phyloP scores from a whole-genome alignment of 306 rosid genomes.

The Pterocarpus santalinus region DNA sequence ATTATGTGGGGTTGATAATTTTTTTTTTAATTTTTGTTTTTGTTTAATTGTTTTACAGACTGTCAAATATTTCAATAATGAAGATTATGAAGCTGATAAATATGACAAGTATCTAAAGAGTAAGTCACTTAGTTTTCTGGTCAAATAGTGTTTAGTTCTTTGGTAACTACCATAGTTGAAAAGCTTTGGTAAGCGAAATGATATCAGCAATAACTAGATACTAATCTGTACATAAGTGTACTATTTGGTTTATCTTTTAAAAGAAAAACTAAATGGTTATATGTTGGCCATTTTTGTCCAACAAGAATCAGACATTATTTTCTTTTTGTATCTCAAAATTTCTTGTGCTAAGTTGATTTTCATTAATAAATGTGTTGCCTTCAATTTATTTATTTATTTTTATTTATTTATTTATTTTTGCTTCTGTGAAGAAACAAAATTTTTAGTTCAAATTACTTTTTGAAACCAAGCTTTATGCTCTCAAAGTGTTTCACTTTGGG shows the following conservation, averaged over 20 bases:
- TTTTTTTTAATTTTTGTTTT: neutral
- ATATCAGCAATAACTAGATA: slow-evolving; percentile 23
- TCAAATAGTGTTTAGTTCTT: slow-evolving; percentile 13
- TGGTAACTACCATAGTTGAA: slow-evolving; percentile 8
- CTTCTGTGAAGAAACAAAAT: neutral
- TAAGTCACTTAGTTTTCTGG: slow-evolving; percentile 62
- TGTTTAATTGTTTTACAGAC: slow-evolving; percentile 62
- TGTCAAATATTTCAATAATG: slow-evolving; percentile 95
- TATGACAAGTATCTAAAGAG: slow-evolving; percentile 84
- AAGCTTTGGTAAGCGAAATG: neutral
- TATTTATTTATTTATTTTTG: neutral
- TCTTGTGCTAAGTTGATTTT: neutral
- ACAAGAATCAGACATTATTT: slow-evolving; percentile 4
- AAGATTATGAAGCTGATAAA: slow-evolving; percentile 77
- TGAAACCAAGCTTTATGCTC: neutral
- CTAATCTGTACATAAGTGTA: slow-evolving; percentile 11
- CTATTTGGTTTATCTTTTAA: neutral
- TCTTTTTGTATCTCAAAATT: neutral
- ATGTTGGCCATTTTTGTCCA: neutral
- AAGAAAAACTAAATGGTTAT: neutral
- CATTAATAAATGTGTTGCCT: neutral
- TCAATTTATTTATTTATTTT: neutral
- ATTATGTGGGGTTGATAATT: slow-evolving; percentile 13
- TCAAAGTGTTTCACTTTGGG: neutral
- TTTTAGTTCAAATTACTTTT: neutral